phyloP scores from a whole-genome alignment of 2,329 filamentous ascomycete species.

The Lachnellula arida region DNA sequence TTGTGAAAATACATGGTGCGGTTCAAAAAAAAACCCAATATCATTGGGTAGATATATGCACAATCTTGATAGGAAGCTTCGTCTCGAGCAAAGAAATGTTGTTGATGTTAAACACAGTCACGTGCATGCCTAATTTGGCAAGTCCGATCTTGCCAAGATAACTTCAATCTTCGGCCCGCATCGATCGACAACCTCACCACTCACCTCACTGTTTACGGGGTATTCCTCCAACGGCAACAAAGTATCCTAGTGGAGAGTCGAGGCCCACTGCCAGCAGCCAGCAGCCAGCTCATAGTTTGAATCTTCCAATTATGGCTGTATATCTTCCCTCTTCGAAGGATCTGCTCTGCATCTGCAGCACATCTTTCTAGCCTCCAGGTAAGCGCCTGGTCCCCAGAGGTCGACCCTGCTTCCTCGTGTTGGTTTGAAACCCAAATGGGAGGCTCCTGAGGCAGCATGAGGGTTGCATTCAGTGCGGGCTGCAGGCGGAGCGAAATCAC shows the following conservation, averaged over 20 bases:
- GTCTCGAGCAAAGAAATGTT: no score
- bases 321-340: not conserved
- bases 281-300: not conserved
- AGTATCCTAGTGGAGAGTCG: not conserved
- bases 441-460: not conserved
- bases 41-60: no score
- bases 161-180: not conserved
- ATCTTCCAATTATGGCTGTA: not conserved
- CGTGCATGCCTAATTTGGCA: no score
- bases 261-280: not conserved
- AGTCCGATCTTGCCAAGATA: no score
- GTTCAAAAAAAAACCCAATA: no score
- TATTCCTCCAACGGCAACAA: not conserved
- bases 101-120: no score
- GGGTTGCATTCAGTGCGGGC: not conserved
- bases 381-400: no score
- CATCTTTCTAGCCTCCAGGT: not conserved
- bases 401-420: not conserved
- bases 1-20: no score
- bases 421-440: not conserved
- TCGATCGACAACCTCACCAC: constrained; percentile 1
- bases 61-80: no score
- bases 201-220: constrained; percentile 3
- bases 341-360: not conserved
- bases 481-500: not conserved